Percentiles rank a stretch among this genome's conserved stretches.
Conservation (phyloP, 176 grass and related monocot genomes). For the Zoysia pacifica region DNA sequence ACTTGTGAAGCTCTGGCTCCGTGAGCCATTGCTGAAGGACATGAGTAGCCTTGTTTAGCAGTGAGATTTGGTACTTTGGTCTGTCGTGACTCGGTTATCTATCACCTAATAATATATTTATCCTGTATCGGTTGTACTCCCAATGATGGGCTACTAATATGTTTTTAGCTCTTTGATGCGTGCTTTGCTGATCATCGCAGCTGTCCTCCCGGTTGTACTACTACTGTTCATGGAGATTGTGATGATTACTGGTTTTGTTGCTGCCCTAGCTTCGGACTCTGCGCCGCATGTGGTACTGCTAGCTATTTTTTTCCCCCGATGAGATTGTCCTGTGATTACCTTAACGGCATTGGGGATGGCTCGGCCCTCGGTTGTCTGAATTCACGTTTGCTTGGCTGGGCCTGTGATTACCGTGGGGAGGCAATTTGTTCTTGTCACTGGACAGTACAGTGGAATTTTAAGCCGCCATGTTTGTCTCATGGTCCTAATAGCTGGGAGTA, state of each 20-base stretch:
- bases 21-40: constrained; percentile 40
- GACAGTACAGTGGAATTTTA: too few species aligned
- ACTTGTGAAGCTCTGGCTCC: constrained; percentile 50
- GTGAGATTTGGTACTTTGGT: constrained; percentile 29
- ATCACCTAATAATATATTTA: constrained; percentile 29
- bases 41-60: constrained; percentile 39
- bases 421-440: not conserved
- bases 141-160: constrained; percentile 9
- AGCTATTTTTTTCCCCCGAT: not conserved
- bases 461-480: too few species aligned
- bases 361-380: too few species aligned
- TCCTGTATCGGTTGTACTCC: not conserved
- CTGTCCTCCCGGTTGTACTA: not conserved
- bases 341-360: not conserved
- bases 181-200: not conserved
- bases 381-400: not conserved
- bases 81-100: constrained; percentile 30
- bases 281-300: not conserved
- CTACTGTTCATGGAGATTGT: not conserved
- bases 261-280: not conserved
- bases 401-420: not conserved
- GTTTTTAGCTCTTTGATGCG: constrained; percentile 30
- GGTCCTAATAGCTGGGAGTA: too few species aligned
- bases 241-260: not conserved
- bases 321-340: not conserved